These are phyloP conservation scores for Monascus ruber DNA, from an alignment of 2,329 filamentous ascomycete species.

Conservation along the genomic window DNA sequence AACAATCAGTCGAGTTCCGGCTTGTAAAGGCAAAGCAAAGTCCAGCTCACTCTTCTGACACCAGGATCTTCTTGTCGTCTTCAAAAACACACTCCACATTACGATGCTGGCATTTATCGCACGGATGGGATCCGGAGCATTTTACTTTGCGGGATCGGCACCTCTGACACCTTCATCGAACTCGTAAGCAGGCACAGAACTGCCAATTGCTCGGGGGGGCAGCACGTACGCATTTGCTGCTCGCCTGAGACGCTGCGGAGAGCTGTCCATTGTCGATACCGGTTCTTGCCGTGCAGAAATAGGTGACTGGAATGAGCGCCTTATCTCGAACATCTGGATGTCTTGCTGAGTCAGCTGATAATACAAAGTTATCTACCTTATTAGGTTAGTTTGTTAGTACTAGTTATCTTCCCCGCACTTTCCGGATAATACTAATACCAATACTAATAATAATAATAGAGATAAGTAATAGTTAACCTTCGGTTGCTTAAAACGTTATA, in stretches of 20 bases:
- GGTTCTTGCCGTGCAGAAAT: background rate
- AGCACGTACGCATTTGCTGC: constrained; percentile 11
- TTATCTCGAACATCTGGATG: background rate
- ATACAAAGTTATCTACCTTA: too few species aligned
- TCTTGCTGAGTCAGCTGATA: background rate
- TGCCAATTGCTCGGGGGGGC: background rate
- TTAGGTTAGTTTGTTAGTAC: too few species aligned
- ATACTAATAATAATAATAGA: too few species aligned
- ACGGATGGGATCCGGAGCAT: constrained; percentile 26
- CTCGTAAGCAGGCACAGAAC: background rate
- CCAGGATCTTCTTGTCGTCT: constrained; percentile 33
- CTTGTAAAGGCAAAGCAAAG: background rate
- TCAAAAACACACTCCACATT: constrained; percentile 27
- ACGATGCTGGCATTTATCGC: constrained; percentile 26
- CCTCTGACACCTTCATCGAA: constrained; percentile 20
- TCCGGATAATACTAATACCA: too few species aligned
- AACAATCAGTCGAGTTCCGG: background rate
- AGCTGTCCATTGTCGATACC: background rate
- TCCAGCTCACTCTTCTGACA: constrained; percentile 29
- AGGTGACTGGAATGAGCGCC: background rate
- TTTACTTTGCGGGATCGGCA: constrained; percentile 30
- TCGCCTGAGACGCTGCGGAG: constrained; percentile 7
- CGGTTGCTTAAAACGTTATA: too few species aligned
- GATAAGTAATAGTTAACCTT: too few species aligned
- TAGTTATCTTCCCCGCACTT: too few species aligned